Percentiles rank a stretch among this genome's conserved stretches.
Conservation (phyloP, 2,329 filamentous ascomycete species). For the Colletotrichum camelliae region DNA sequence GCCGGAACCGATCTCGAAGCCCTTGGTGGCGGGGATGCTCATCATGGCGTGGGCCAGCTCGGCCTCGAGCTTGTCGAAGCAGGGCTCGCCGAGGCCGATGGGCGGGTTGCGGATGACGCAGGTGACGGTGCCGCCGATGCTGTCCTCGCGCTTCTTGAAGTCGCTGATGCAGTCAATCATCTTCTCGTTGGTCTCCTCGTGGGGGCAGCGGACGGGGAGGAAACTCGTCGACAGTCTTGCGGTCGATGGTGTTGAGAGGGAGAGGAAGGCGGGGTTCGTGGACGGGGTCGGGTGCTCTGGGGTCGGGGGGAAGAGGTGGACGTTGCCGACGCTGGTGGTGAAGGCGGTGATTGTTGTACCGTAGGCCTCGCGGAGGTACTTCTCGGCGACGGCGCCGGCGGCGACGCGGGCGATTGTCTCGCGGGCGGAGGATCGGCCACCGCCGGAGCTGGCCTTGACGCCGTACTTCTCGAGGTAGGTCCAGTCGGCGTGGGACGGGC, state of each 20-base stretch:
- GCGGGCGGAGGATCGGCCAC: slow-evolving; percentile 88
- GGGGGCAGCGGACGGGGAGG: slow-evolving; percentile 87
- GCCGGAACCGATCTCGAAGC: slow-evolving; percentile 93
- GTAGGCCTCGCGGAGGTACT: slow-evolving; percentile 82
- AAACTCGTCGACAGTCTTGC: slow-evolving; percentile 81
- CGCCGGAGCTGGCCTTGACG: slow-evolving; percentile 82
- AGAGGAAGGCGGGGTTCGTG: slow-evolving; percentile 80
- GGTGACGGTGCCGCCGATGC: slow-evolving; percentile 92
- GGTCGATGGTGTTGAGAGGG: slow-evolving; percentile 75
- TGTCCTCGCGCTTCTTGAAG: slow-evolving; percentile 80
- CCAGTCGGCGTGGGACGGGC: slow-evolving; percentile 94
- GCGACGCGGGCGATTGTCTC: slow-evolving; percentile 95
- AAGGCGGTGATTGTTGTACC: slow-evolving; percentile 92
- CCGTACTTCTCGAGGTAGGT: slow-evolving; percentile 98
- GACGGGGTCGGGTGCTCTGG: slow-evolving; percentile 70
- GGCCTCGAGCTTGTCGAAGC: slow-evolving; percentile 95
- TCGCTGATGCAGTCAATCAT: slow-evolving; percentile 84
- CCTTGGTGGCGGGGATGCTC: slow-evolving; percentile 92
- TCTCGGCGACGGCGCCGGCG: slow-evolving; percentile 90
- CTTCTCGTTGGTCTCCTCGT: slow-evolving; percentile 63
- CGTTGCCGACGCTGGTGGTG: slow-evolving; percentile 81
- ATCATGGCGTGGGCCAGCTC: slow-evolving; percentile 92
- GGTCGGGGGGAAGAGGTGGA: slow-evolving; percentile 78
- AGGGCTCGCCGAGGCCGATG: slow-evolving; percentile 87
- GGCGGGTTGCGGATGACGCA: slow-evolving; percentile 91